Percentiles rank a stretch among this genome's conserved stretches.
Conservation (phyloP, 2,329 filamentous ascomycete species). For the Lecanicillium sp. region DNA sequence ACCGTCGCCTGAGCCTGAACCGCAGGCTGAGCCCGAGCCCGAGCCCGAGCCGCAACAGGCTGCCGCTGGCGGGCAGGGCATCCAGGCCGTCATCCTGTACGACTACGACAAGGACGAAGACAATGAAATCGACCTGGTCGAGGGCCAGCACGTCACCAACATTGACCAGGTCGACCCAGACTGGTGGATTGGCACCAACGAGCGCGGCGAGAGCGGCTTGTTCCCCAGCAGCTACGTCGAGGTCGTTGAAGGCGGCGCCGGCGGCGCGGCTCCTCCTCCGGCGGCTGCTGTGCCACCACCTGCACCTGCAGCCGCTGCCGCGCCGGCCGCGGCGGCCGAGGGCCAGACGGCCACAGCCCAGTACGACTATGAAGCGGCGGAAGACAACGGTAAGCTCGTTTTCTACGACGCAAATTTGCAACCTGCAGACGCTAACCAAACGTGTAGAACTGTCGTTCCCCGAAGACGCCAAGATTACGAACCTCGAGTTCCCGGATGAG, state of each 20-base stretch:
- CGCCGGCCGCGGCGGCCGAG: constrained; percentile 27
- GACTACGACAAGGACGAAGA: constrained; percentile 98
- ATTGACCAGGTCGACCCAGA: constrained; percentile 98
- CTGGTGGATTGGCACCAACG: constrained; percentile 97
- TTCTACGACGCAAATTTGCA: constrained; percentile 7
- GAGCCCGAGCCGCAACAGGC: constrained; percentile 20
- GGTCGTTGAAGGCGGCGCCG: constrained; percentile 52
- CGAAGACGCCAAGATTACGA: constrained; percentile 74
- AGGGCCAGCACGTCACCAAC: constrained; percentile 81
- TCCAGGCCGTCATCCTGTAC: constrained; percentile 75
- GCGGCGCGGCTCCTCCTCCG: constrained; percentile 24
- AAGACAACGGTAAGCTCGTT: constrained; percentile 66
- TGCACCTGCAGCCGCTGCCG: constrained; percentile 23
- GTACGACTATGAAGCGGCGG: constrained; percentile 95
- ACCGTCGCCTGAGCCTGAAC: constrained; percentile 3
- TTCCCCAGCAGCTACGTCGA: constrained; percentile 99
- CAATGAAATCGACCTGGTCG: constrained; percentile 85
- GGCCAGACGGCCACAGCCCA: constrained; percentile 72
- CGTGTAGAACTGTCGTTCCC: constrained; percentile 75
- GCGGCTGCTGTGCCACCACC: constrained; percentile 23
- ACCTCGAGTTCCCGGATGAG: constrained; percentile 91
- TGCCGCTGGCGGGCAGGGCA: constrained; percentile 41
- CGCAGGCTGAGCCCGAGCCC: constrained; percentile 5
- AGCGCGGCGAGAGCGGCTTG: constrained; percentile 73
- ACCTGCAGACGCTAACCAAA: constrained; percentile 25